A percentile compares a stretch with the other conserved stretches of the same genome.
Evolutionary conservation across 768 basidiomycete genomes (phyloP).

Genomic region (Suillus brevipes): DNA sequence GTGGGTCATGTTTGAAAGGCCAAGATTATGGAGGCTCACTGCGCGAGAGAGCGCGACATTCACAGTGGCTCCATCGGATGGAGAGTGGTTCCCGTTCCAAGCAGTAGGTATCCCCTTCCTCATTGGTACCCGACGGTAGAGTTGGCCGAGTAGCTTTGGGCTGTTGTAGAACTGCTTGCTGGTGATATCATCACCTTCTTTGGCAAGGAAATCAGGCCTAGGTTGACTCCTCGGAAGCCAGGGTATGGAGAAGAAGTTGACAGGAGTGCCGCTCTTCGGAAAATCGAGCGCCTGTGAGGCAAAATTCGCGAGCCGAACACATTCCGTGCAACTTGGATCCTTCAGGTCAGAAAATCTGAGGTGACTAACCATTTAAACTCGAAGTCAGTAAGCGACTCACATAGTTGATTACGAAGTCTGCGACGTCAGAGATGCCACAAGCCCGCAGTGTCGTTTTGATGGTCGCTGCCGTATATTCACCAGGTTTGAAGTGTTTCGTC

Average conservation of each 20-base stretch:
- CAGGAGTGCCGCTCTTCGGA: slow-evolving; percentile 38
- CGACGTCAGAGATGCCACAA: slow-evolving; percentile 63
- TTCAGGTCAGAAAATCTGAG: slow-evolving; percentile 60
- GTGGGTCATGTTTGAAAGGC: slow-evolving; percentile 25
- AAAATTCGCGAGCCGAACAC: slow-evolving; percentile 52
- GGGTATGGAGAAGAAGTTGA: slow-evolving; percentile 43
- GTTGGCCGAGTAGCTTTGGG: slow-evolving; percentile 53
- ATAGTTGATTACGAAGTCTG: slow-evolving; percentile 69
- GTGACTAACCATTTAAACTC: slow-evolving; percentile 41
- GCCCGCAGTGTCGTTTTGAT: slow-evolving; percentile 46
- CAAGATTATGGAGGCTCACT: slow-evolving; percentile 30
- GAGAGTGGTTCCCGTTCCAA: slow-evolving; percentile 19
- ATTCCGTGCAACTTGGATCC: slow-evolving; percentile 47
- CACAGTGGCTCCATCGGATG: slow-evolving; percentile 30
- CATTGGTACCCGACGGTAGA: slow-evolving; percentile 53
- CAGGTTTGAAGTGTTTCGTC: slow-evolving; percentile 35
- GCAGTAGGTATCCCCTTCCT: slow-evolving; percentile 31
- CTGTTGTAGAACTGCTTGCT: slow-evolving; percentile 50
- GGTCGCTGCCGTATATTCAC: slow-evolving; percentile 47
- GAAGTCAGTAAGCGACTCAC: slow-evolving; percentile 35
- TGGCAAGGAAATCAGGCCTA: slow-evolving; percentile 68
- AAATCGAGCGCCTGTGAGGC: slow-evolving; percentile 59
- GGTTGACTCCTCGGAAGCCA: slow-evolving; percentile 31
- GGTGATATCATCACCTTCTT: slow-evolving; percentile 45
- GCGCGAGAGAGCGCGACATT: slow-evolving; percentile 23